Evolutionary conservation across 148 eudicot genomes (phyloP).

Genomic region (Salicornia ramosissima): DNA sequence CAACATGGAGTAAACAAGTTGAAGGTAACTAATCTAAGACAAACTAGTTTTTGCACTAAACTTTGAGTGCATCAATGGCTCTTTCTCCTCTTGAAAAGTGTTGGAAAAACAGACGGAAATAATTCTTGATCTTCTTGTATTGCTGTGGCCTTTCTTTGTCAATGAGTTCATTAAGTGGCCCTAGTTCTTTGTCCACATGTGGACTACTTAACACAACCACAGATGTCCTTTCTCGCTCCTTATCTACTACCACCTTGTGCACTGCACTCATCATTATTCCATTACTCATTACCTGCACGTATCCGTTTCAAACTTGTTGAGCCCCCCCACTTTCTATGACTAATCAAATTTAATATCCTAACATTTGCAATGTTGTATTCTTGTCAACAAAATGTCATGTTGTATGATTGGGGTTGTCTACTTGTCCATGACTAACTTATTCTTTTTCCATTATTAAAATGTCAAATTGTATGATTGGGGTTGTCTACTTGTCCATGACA

Average conservation of each 20-base stretch:
- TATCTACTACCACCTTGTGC: slow-evolving; percentile 33
- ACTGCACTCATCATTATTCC: slow-evolving; percentile 35
- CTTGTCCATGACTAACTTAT: too few relatives aligned
- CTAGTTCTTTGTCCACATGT: neutral
- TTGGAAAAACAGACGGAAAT: neutral
- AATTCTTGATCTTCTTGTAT: slow-evolving; percentile 1
- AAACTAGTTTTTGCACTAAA: too few relatives aligned
- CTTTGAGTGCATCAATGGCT: neutral
- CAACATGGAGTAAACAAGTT: too few relatives aligned
- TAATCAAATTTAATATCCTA: too few relatives aligned
- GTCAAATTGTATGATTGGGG: too few relatives aligned
- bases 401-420: too few relatives aligned
- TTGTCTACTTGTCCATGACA: too few relatives aligned
- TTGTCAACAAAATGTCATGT: too few relatives aligned
- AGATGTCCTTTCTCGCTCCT: slow-evolving; percentile 24
- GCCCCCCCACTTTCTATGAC: neutral
- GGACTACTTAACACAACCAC: slow-evolving; percentile 21
- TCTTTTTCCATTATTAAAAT: too few relatives aligned
- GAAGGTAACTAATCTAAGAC: too few relatives aligned
- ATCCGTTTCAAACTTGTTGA: neutral
- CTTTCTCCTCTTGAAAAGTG: neutral
- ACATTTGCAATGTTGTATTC: too few relatives aligned
- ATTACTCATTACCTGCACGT: slow-evolving; percentile 34
- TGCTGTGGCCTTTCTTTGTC: neutral
- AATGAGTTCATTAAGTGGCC: neutral